A percentile compares a stretch with the other conserved stretches of the same genome.
These are phyloP conservation scores for Perilla frutescens DNA, from an alignment of 257 asterid genomes.

Conservation along the genomic window DNA sequence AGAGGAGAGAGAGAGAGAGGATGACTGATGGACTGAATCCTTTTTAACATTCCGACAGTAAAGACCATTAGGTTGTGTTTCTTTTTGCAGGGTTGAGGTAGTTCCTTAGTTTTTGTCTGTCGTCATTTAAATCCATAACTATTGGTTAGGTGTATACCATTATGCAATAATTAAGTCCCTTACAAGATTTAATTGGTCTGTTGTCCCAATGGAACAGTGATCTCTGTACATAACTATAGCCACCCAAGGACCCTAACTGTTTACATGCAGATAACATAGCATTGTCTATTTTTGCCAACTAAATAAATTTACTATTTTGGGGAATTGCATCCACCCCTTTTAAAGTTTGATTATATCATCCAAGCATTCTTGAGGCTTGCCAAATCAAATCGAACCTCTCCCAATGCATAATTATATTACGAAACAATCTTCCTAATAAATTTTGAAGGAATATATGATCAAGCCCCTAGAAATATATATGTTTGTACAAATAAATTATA, in stretches of 20 bases:
- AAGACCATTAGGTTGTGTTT: slow-evolving; percentile 16
- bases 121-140: slow-evolving; percentile 28
- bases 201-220: slow-evolving; percentile 23
- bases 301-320: no score
- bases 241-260: background rate
- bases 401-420: no score
- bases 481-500: no score
- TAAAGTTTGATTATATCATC: background rate
- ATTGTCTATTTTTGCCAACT: background rate
- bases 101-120: slow-evolving; percentile 15
- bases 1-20: slow-evolving; percentile 27
- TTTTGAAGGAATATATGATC: no score
- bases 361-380: no score
- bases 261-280: background rate
- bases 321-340: background rate
- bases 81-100: slow-evolving; percentile 34
- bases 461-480: no score
- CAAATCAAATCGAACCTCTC: no score
- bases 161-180: slow-evolving; percentile 16
- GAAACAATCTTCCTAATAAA: no score
- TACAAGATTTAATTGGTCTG: background rate
- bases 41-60: slow-evolving; percentile 8
- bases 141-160: slow-evolving; percentile 31
- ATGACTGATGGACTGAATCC: background rate
- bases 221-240: background rate